Evolutionary conservation across 345 rosid genomes (phyloP).

Genomic region (Microthlaspi erraticum): DNA sequence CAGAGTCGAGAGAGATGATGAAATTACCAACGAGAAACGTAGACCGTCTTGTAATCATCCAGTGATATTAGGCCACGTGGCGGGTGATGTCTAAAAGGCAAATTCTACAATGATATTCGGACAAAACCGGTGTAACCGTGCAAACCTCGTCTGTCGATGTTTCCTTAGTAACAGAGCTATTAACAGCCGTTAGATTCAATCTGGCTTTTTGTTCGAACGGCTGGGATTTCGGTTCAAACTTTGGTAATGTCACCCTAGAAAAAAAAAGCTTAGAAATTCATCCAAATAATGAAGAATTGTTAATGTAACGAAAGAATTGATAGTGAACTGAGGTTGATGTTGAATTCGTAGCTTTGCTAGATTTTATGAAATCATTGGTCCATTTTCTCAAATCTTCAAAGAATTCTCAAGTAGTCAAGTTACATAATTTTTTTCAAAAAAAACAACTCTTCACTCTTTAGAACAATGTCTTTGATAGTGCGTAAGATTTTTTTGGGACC

Average conservation of each 20-base stretch:
- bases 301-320: too few species aligned
- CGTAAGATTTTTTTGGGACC: background rate
- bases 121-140: conserved; percentile 2
- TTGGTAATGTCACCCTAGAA: too few species aligned
- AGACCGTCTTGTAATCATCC: background rate
- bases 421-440: too few species aligned
- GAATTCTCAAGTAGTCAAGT: too few species aligned
- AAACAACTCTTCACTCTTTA: background rate
- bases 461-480: background rate
- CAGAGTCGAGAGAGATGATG: background rate
- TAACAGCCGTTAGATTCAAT: conserved; percentile 31
- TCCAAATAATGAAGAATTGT: too few species aligned
- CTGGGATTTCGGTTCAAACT: conserved; percentile 10
- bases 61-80: conserved; percentile 6
- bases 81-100: conserved; percentile 7
- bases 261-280: too few species aligned
- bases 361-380: too few species aligned
- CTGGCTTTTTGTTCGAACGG: background rate
- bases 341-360: too few species aligned
- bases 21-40: conserved; percentile 17
- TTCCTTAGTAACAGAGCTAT: background rate
- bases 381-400: too few species aligned
- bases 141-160: conserved; percentile 20
- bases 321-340: too few species aligned
- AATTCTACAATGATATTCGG: background rate